Evolutionary conservation across 495 filamentous ascomycete genomes (phyloP), one percentile per base, ranked within the genome.

Genomic region (Penicillium lividum): DNA sequence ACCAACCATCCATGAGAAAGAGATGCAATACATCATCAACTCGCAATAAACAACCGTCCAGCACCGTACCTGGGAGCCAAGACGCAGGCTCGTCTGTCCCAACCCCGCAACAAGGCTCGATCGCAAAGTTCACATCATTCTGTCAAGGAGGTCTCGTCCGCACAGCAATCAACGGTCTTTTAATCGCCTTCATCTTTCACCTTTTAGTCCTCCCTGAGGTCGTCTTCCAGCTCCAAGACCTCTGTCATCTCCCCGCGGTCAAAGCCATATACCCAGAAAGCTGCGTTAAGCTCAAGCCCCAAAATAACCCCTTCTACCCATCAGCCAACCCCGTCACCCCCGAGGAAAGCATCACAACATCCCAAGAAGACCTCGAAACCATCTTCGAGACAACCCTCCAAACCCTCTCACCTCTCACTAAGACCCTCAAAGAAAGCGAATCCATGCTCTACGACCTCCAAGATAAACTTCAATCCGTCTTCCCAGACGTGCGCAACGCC

Each of bases 131-230:
- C 43, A 8, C 18, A 16, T 27, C 18, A 28, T 36, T 55, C 25
- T 57, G 46, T 40, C 22, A 22, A 22, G 53, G 54, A 40, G 44
- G 45, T 6, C 54, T 33, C 13, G 31, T 68, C 10, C 71, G 70
- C 54, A 55, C 40, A 7, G 28, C 65, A 28, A 54, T 74, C 57
- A 78, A 77, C 57, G 49, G 61, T 10, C 54, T 77, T 40, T 62
- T 78, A 27, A 36, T 72, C 56, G 65, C 66, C 7, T 48, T 65
- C 34, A 73, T 76, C 51, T 52, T 71, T 28, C 75, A 78, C 57
- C 51, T 78, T 18, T 68, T 79, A 34, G 54, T 77, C 28, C 59
- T 79, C 40, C 76, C 76, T 22, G 75, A 79, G 56, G 44, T 77
- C 9, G 60, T 76, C 57, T 70, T 74, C 22, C 73, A 77, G 53